Percentiles rank a stretch among this genome's conserved stretches.
Conservation (phyloP, 1,139 yeast genomes). For the Yamadazyma buinensis region DNA sequence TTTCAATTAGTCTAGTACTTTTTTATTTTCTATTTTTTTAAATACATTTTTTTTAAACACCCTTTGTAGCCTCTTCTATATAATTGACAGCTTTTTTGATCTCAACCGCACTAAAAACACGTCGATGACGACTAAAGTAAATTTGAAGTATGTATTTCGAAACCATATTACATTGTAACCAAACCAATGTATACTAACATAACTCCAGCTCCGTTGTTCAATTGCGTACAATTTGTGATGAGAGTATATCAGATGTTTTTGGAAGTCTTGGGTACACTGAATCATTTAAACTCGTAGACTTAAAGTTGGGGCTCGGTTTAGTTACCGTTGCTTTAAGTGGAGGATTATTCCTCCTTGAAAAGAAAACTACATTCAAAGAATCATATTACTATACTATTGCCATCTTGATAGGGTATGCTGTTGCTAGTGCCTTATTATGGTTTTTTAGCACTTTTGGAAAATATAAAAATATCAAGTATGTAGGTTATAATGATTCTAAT, state of each 20-base stretch:
- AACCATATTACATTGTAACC: neutral
- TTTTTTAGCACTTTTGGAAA: slow-evolving; percentile 37
- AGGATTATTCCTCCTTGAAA: slow-evolving; percentile 62
- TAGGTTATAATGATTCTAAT: slow-evolving; percentile 44
- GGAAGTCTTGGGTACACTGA: slow-evolving; percentile 60
- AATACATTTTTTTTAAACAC: too few relatives aligned
- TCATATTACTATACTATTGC: slow-evolving; percentile 29
- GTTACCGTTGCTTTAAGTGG: slow-evolving; percentile 65
- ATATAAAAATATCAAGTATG: slow-evolving; percentile 54
- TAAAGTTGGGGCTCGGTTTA: slow-evolving; percentile 67
- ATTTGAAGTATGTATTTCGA: slow-evolving; percentile 13
- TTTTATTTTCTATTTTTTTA: too few relatives aligned
- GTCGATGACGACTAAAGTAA: slow-evolving; percentile 8
- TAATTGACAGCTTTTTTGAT: too few relatives aligned
- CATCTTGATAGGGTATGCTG: slow-evolving; percentile 49
- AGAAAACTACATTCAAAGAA: slow-evolving; percentile 47
- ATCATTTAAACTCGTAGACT: slow-evolving; percentile 53
- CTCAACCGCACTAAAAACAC: slow-evolving; percentile 1
- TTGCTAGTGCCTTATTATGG: slow-evolving; percentile 46
- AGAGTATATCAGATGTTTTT: slow-evolving; percentile 42
- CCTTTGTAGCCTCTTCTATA: too few relatives aligned
- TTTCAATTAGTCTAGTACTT: neutral
- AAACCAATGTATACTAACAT: slow-evolving; percentile 7
- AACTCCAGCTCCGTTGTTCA: slow-evolving; percentile 43
- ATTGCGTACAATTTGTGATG: slow-evolving; percentile 49